Percentiles rank a stretch among this genome's conserved stretches.
These are phyloP conservation scores for Atalantia buxifolia DNA, from an alignment of 345 rosid genomes.

Conservation along the genomic window DNA sequence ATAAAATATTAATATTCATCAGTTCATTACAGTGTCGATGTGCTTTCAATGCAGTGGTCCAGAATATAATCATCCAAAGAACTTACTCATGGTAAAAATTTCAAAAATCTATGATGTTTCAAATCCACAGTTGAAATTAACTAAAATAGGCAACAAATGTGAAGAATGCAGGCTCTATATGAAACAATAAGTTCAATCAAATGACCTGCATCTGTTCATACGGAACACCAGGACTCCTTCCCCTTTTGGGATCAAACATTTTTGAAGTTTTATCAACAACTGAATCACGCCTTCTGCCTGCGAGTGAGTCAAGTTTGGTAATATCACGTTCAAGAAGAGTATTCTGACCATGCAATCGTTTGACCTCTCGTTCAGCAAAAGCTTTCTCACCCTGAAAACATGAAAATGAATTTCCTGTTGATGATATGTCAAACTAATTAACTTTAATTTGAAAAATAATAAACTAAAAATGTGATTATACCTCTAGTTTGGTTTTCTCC, in stretches of 20 bases:
- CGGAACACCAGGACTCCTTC: constrained; percentile 26
- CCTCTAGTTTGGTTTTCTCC: constrained; percentile 98
- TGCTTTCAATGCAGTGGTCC: background rate
- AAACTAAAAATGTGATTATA: constrained; percentile 16
- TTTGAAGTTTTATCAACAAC: constrained; percentile 48
- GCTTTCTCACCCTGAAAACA: constrained; percentile 76
- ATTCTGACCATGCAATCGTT: constrained; percentile 66
- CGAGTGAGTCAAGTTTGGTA: constrained; percentile 73
- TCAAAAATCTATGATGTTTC: background rate
- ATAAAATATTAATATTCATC: too few relatives aligned
- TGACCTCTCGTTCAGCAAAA: constrained; percentile 75
- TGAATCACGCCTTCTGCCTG: constrained; percentile 75
- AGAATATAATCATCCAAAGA: background rate
- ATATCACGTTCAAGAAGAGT: constrained; percentile 82
- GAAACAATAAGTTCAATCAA: background rate
- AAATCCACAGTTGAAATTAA: background rate
- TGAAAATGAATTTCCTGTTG: background rate
- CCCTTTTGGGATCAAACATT: constrained; percentile 37
- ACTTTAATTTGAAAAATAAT: background rate
- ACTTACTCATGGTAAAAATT: background rate
- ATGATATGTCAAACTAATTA: background rate
- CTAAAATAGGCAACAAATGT: background rate
- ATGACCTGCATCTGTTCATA: constrained; percentile 59
- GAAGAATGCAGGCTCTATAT: background rate
- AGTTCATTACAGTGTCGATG: background rate